These are phyloP conservation scores for Kodamaea sp. DNA, from an alignment of 1,139 yeast genomes.

Conservation along the genomic window DNA sequence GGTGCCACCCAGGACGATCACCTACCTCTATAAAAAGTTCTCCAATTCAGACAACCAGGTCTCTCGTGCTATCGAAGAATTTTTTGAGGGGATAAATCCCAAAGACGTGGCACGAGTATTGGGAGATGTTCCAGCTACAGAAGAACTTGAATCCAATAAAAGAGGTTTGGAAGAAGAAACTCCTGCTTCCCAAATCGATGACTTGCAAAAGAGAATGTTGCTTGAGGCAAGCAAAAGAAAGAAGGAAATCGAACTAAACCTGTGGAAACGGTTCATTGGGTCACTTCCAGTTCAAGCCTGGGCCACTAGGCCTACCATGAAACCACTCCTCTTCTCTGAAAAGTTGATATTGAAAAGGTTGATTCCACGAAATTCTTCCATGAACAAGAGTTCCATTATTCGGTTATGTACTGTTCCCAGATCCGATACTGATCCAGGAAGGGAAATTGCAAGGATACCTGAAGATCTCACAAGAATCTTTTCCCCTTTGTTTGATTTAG, in stretches of 20 bases:
- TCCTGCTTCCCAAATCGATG: slow-evolving; percentile 10
- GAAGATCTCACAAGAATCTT: slow-evolving; percentile 71
- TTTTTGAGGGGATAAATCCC: slow-evolving; percentile 22
- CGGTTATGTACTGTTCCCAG: slow-evolving; percentile 31
- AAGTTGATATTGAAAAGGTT: slow-evolving; percentile 38
- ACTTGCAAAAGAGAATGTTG: slow-evolving; percentile 17
- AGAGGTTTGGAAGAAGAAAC: slow-evolving; percentile 9
- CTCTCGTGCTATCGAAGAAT: slow-evolving; percentile 31
- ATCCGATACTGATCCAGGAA: slow-evolving; percentile 20
- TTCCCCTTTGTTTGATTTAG: slow-evolving; percentile 63
- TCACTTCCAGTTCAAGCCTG: slow-evolving; percentile 72
- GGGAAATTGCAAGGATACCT: slow-evolving; percentile 79
- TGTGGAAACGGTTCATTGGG: slow-evolving; percentile 57
- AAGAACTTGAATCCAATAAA: slow-evolving; percentile 5
- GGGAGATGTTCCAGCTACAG: slow-evolving; percentile 1
- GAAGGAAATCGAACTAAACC: slow-evolving; percentile 14
- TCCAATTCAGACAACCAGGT: slow-evolving; percentile 24
- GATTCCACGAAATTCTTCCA: slow-evolving; percentile 27
- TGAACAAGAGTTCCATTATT: slow-evolving; percentile 27
- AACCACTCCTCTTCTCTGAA: slow-evolving; percentile 54
- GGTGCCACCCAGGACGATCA: slow-evolving; percentile 15
- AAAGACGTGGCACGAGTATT: slow-evolving; percentile 12
- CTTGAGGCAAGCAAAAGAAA: slow-evolving; percentile 14
- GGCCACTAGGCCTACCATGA: slow-evolving; percentile 76
- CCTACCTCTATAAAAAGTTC: slow-evolving; percentile 25